These are phyloP conservation scores for Beauveria rudraprayagi DNA, from an alignment of 2,329 filamentous ascomycete species.

Conservation along the genomic window DNA sequence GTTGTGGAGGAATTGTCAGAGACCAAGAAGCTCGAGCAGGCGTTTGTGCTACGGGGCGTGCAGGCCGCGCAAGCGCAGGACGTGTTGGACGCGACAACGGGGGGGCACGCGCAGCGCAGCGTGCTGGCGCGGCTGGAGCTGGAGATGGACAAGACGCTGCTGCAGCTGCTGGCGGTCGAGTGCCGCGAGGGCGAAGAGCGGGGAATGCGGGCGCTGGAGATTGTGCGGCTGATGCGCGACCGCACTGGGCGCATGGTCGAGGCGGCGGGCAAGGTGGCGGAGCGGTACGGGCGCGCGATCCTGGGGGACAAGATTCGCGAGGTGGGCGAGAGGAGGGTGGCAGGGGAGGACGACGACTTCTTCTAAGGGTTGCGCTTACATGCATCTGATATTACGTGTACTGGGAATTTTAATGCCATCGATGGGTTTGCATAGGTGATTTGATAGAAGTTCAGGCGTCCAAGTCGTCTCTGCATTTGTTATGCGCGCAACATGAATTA, in stretches of 20 bases:
- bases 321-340: slow-evolving; percentile 62
- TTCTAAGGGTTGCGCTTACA: neutral
- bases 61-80: slow-evolving; percentile 69
- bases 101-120: slow-evolving; percentile 50
- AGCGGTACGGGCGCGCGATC: slow-evolving; percentile 71
- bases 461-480: neutral
- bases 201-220: slow-evolving; percentile 89
- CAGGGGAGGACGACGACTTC: slow-evolving; percentile 46
- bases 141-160: slow-evolving; percentile 79
- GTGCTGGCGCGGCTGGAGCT: slow-evolving; percentile 66
- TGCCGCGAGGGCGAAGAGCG: slow-evolving; percentile 88
- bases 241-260: slow-evolving; percentile 82
- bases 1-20: slow-evolving; percentile 34
- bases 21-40: slow-evolving; percentile 63
- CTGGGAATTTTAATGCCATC: neutral
- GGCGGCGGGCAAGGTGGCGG: slow-evolving; percentile 81
- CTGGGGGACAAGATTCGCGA: slow-evolving; percentile 87
- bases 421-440: neutral
- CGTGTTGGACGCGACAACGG: slow-evolving; percentile 57
- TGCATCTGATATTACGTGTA: neutral
- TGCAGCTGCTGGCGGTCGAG: slow-evolving; percentile 83
- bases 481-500: neutral
- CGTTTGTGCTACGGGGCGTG: slow-evolving; percentile 67
- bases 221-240: slow-evolving; percentile 80
- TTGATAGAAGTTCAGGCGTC: neutral